Base-by-base conservation (phyloP, 2,329 filamentous ascomycete genomes). In the Neofusicoccum parvum region DNA sequence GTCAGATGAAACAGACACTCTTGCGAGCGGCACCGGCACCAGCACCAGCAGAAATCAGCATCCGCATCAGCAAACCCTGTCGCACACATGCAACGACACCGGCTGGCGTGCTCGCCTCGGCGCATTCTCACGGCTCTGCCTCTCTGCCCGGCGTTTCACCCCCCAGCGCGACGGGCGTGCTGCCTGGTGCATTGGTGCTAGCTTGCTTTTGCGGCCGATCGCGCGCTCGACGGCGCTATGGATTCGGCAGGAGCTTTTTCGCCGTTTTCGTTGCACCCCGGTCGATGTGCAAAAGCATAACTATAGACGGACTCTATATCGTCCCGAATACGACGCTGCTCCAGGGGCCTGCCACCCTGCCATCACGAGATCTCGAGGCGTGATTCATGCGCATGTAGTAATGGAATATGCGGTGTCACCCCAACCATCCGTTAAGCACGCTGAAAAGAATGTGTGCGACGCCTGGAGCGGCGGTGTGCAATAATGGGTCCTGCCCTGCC, bases 371-470 rank as follows among this genome's bases (percentile, higher is more conserved):
- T 60, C 27, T 36, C 56, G 15, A 48, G 23, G 27, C 56, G 56
- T 60, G 56, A 60, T 60, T 60, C 56, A 60, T 60, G 56, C 56
- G 56, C 56, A 60, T 46, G 27, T 36, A 48, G 41, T 48, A 60
- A 49, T 60, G 43, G 56, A 37, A 48, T 48, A 46, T 60, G 56
- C 43, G n/a, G 56, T 60, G 56, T 46, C 56, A 60, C 56, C 56
- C 43, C 56, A 37, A 46, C 56, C 43, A 46, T 60, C 56, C 27
- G 41, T 60, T 60, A 48, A 60, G 56, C 39, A 37, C 45, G 20
- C 54, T 59, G 54, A 10, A 39, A 48, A 60, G 32, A 60, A 60
- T 60, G 56, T 15, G 56, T 60, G 56, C 56, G 32, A 60, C 56
- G 23, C 1, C 6, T n/a, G 27, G 27, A 37, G 56, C 14, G 39